Evolutionary conservation across 331 rosid genomes (phyloP), one percentile per base, ranked within the genome.

Genomic region (Phaseolus coccineus): DNA sequence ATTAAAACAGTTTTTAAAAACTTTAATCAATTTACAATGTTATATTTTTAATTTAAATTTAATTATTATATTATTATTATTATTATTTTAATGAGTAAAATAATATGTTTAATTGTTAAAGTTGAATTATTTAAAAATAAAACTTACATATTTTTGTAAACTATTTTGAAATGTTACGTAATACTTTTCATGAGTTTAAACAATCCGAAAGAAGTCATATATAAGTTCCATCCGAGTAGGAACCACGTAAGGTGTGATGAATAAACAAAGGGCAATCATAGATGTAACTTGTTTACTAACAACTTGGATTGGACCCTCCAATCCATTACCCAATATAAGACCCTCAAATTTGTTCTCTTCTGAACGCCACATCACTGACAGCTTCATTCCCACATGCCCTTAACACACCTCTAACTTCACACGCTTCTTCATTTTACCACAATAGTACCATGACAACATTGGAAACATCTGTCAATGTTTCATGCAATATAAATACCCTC

Each of bases 351-450:
- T 79, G 78, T 70, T 53, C 15, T 76, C 19, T 80, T 28, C 4
- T 76, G 10, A n/a, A 50, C 12, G 27, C 53, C 71, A 83, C 80
- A 63, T 81, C 88, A 85, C 37, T 82, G 94, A 84, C 96, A 90
- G 92, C 94, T 81, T 66, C 67, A 27, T 66, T 81, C 81, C 71
- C 88, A 89, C 90, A 13, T 90, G 91, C 77, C 8, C 0, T 22
- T 28, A 10, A 16, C 73, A 35, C n/a, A 12, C 39, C 69, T 51
- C 55, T 50, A 46, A n/a, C 39, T 64, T 39, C 15, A 56, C 44
- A 46, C 77, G 55, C 30, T 40, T 31, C 28, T 35, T 3, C 10
- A 35, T 65, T 50, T 24, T 80, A 9, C 61, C 67, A 30, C 56
- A 63, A 47, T 56, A 62, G 52, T 6, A 64, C 8, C 40, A 73